Conservation (phyloP, 108 stramenopile species). For the Cyclotella baltica region DNA sequence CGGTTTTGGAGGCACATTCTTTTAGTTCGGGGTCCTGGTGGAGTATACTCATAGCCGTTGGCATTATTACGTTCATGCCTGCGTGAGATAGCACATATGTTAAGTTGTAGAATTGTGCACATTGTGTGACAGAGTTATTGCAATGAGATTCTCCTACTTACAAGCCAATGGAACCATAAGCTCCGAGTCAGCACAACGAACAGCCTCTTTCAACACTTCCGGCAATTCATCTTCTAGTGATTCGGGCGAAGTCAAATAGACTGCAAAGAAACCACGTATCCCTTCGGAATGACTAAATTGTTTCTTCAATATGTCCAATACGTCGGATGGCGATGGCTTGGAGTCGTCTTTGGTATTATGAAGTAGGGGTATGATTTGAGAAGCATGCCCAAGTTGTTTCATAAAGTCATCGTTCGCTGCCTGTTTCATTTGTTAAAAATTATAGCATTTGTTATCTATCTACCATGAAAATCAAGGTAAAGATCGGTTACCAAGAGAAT, state of each 20-base stretch:
- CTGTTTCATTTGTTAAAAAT: conserved; percentile 6
- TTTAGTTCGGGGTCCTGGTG: conserved; percentile 61
- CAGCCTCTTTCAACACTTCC: conserved; percentile 45
- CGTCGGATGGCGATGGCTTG: conserved; percentile 6
- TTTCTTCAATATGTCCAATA: conserved; percentile 11
- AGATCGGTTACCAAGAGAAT: background rate
- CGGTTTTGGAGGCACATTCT: conserved; percentile 58
- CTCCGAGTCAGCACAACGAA: conserved; percentile 30
- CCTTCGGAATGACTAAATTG: conserved; percentile 70
- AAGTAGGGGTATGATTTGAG: conserved; percentile 42
- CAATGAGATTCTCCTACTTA: conserved; percentile 1
- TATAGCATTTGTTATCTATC: background rate
- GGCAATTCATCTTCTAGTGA: conserved; percentile 47
- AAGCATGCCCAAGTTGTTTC: conserved; percentile 50
- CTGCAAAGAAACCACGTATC: conserved; percentile 79
- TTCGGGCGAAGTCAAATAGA: conserved; percentile 64
- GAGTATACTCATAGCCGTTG: conserved; percentile 76
- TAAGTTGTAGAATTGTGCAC: background rate
- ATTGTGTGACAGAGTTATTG: background rate
- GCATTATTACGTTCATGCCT: conserved; percentile 83
- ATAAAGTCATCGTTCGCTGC: conserved; percentile 41
- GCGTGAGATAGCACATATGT: background rate
- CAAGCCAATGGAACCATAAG: conserved; percentile 70
- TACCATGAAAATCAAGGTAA: background rate
- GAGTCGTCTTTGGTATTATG: conserved; percentile 13